Percentiles rank a stretch among this genome's conserved stretches.
Evolutionary conservation across 2,329 filamentous ascomycete genomes (phyloP).

Genomic region (Orbilia oligospora): DNA sequence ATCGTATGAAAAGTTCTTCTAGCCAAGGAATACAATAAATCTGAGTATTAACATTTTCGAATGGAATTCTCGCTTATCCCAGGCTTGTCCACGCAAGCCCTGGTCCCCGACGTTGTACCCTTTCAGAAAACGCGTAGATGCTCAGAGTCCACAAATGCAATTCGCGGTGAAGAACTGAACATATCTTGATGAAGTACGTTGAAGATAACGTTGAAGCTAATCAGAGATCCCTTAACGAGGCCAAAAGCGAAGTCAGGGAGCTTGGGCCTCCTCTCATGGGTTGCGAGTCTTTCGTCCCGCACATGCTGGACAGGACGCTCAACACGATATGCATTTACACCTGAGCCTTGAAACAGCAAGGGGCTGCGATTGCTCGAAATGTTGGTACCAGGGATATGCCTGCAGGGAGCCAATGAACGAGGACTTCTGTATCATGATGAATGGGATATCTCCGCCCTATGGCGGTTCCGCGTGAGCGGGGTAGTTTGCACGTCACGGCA

Average conservation of each 20-base stretch:
- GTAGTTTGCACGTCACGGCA: conserved; percentile 2
- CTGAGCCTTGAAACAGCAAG: neutral
- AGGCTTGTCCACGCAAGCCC: conserved; percentile 3
- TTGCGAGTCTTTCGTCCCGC: neutral
- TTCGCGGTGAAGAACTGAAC: neutral
- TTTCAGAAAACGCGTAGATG: neutral
- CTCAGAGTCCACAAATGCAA: conserved; percentile 27
- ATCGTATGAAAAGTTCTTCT: too few relatives aligned
- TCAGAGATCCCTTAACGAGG: neutral
- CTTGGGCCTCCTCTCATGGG: neutral
- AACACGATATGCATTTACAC: neutral
- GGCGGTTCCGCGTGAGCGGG: conserved; percentile 25
- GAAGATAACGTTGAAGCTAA: neutral
- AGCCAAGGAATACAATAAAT: too few relatives aligned
- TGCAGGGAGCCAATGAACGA: conserved; percentile 35
- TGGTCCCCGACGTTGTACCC: neutral
- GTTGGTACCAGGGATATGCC: conserved; percentile 3
- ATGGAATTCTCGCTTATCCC: neutral
- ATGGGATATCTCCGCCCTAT: conserved; percentile 16
- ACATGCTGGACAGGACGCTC: too few relatives aligned
- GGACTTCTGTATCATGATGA: conserved; percentile 19
- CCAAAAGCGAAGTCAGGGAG: neutral
- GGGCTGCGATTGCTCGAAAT: neutral
- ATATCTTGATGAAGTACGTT: neutral
- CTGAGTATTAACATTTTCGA: neutral